Evolutionary conservation across 352 stramenopile species (phyloP), one percentile per base, ranked within the genome.

Genomic region (Peronosclerospora sorghi): DNA sequence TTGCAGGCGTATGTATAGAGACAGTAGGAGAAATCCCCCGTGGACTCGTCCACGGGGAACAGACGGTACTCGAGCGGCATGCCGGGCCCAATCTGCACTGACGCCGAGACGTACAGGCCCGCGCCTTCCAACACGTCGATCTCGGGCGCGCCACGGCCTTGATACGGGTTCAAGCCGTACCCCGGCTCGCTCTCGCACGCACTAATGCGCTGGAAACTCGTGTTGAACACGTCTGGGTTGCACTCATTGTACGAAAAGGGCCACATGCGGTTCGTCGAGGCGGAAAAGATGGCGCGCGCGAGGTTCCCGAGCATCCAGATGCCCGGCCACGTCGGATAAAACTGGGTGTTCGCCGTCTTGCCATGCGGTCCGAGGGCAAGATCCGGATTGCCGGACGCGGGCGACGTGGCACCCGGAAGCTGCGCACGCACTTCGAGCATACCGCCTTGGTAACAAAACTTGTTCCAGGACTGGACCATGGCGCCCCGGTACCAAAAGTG

Each of bases 221-320:
- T 46, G 6, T 62, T 61, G 26, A 86, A 80, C 0, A 73, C 37
- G 1, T 68, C 56, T 0, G 59, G 52, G 44, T 97, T 74, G 43
- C 95, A 98, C 28, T 66, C 65, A 45, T 97, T 59, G 54, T 96
- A 98, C 21, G 79, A 96, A 70, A 90, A 98, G 1, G 95, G 95
- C 95, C n/a, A n/a, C n/a, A n/a, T n/a, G n/a, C n/a, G n/a, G n/a
- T n/a, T n/a, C n/a, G n/a, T n/a, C n/a, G n/a, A 96, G 0, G 70
- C 79, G 32, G 92, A 94, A 58, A 97, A 98, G 14, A 96, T 97
- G 1, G 93, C 90, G n/a, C 95, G 63, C 10, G 86, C 93, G 1
- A 98, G 65, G 68, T 98, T 97, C 5, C 95, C 95, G 36, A 98
- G 63, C 49, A 98, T 73, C 94, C 94, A 98, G 41, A 98, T 86